phyloP scores from a whole-genome alignment of 768 basidiomycete genomes.

The Mycena venus region DNA sequence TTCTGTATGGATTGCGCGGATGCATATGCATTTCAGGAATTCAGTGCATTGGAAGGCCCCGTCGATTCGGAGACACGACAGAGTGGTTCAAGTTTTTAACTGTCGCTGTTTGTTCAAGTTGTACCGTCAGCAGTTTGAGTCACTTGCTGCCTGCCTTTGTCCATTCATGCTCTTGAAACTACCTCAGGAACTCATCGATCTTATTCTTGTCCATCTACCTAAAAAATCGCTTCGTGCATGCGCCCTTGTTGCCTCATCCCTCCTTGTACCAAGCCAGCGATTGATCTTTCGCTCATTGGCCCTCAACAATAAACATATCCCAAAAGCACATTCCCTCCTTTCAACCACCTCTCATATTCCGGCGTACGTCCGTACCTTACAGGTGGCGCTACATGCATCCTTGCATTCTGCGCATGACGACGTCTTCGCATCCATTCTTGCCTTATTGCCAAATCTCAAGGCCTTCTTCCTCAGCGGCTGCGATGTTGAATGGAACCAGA shows the following conservation, averaged over 20 bases:
- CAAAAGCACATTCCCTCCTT: neutral
- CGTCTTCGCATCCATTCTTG: neutral
- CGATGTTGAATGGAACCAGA: neutral
- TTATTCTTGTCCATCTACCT: neutral
- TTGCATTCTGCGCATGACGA: neutral
- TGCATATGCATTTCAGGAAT: conserved; percentile 49
- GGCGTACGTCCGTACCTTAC: neutral
- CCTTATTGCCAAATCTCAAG: neutral
- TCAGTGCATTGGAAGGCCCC: too few species aligned
- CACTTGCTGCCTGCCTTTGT: too few species aligned
- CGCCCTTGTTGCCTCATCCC: neutral
- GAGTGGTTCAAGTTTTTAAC: too few species aligned
- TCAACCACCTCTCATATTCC: neutral
- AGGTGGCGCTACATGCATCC: neutral
- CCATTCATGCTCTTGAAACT: neutral
- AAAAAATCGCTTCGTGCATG: neutral
- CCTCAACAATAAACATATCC: neutral
- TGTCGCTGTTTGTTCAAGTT: too few species aligned
- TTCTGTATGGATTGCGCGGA: conserved; percentile 55
- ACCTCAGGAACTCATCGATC: neutral
- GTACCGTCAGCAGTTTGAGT: too few species aligned
- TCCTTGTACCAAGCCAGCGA: neutral
- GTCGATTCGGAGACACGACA: too few species aligned
- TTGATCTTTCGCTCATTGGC: neutral
- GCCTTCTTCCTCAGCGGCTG: neutral